Evolutionary conservation across 2,329 filamentous ascomycete genomes (phyloP), one percentile per base, ranked within the genome.

Genomic region (Curvularia eragrostidis): DNA sequence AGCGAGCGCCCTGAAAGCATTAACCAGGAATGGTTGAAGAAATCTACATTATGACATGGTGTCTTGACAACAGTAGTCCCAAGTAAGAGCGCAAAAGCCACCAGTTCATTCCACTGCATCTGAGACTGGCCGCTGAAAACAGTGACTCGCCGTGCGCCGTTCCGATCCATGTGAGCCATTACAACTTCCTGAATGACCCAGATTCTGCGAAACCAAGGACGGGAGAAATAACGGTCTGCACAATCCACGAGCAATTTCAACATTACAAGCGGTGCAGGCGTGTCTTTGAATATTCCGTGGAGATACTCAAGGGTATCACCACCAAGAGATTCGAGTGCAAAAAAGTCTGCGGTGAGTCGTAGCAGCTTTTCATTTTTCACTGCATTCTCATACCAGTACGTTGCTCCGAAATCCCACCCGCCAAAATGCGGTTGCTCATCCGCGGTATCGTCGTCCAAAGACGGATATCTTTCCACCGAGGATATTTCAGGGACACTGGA

Each of bases 21-120:
- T 28, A 28, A 28, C 41, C 41, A 43, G 41, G 41, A 43, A 28
- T 10, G 12, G 41, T 43, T 43, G 41, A 43, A 43, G 41, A 43
- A 43, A 18, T 43, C 41, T 43, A 43, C 8, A 18, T 43, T 43
- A 7, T 24, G 23, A 18, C 8, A n/a, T 43, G 7, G 7, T 28
- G 12, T 26, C 41, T 43, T 43, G 41, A 0, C 13, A 43, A 43
- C 23, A 26, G 41, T 43, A 28, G 23, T 43, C 41, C 13, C 15
- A 6, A 43, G 41, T n/a, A 43, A 24, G 41, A 18, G 41, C 5
- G 41, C 41, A 43, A 43, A 26, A 43, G 13, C 13, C 41, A 43
- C 23, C 1, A 43, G 41, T 24, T 43, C 41, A 18, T 43, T 43
- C 41, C 41, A 43, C 41, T 43, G 41, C 2, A 43, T 23, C 23